Base-by-base conservation (phyloP, 768 basidiomycete species). In the Crucibulum laeve region DNA sequence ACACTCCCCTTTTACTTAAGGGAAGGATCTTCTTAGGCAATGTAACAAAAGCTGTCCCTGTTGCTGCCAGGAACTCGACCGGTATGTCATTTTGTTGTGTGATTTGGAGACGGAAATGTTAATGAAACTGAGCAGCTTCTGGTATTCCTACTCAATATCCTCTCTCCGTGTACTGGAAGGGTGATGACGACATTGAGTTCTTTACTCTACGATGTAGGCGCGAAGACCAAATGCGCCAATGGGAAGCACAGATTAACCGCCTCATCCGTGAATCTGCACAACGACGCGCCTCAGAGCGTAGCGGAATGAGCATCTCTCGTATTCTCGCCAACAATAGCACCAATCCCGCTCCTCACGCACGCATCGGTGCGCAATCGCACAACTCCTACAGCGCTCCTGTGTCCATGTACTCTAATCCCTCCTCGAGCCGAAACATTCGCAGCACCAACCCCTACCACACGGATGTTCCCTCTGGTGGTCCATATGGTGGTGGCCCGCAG, bases 21-120 rank as follows among this genome's bases (percentile, higher is more conserved):
- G 96, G 96, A 3, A 83, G 96, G 22, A 98, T 99, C 48, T 98
- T 96, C 66, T 73, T 98, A 52, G 92, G 93, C 51, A 99, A 98
- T 55, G 91, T 98, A 40, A 93, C 91, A 0, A 78, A 85, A 51
- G 90, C 91, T 11, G 69, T 79, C 42, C 76, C 86, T 26, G 71
- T 68, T 6, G 72, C 76, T 5, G 65, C 77, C n/a, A 73, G 77
- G 53, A 72, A 70, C 40, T 77, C 77, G 19, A 69, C 71, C 49
- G 77, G 91, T 87, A 53, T 45, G 82, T 44, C 38, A 30, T 33
- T 15, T 40, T 47, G 36, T 46, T 50, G 25, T 37, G 38, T n/a
- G 30, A 42, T 46, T 42, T 43, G 28, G 25, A 39, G 30, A 17
- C 11, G 22, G 30, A 23, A 14, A 42, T 38, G 23, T 25, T 47